Percentiles rank a stretch among this genome's conserved stretches.
These are phyloP conservation scores for Forsythia suspensa DNA, from an alignment of 257 asterid species.

Conservation along the genomic window DNA sequence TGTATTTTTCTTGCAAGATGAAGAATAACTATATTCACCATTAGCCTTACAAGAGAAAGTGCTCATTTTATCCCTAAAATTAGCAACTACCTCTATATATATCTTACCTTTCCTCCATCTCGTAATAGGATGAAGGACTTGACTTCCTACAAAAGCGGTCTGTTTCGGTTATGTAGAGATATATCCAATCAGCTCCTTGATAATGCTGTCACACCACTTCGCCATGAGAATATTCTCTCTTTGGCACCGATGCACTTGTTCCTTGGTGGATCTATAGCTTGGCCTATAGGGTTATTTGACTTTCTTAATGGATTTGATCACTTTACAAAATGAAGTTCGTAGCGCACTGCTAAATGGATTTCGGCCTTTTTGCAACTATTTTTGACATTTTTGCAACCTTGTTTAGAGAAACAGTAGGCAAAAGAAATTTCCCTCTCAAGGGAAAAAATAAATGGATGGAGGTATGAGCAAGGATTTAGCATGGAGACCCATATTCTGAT, in stretches of 20 bases:
- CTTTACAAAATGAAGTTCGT: background rate
- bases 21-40: background rate
- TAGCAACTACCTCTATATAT: background rate
- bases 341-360: background rate
- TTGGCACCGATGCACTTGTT: background rate
- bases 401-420: background rate
- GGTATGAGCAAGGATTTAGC: background rate
- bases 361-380: background rate
- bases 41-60: background rate
- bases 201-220: background rate
- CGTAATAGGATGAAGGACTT: background rate
- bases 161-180: background rate
- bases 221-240: background rate
- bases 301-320: background rate
- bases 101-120: background rate
- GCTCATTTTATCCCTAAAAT: background rate
- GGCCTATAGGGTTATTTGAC: background rate
- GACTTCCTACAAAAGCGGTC: background rate
- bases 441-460: background rate
- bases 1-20: slow-evolving; percentile 1
- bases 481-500: background rate
- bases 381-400: background rate
- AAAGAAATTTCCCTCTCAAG: background rate
- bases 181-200: background rate
- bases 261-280: background rate